Conservation (phyloP, 306 rosid species). For the Acmispon strigosus region DNA sequence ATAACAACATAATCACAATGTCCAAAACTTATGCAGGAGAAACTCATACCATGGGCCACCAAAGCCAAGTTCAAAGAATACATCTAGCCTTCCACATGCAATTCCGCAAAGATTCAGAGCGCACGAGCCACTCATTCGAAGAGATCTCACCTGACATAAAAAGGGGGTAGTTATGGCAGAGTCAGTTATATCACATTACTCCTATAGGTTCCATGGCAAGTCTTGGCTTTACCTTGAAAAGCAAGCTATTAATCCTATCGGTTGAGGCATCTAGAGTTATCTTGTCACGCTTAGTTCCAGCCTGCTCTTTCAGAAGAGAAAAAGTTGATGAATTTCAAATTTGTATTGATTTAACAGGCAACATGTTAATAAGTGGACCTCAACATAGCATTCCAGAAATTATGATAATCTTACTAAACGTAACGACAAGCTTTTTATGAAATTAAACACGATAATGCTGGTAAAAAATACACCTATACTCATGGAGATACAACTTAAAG, state of each 20-base stretch:
- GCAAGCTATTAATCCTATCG: constrained; percentile 66
- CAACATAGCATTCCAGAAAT: neutral
- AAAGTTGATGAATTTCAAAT: constrained; percentile 7
- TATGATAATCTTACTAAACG: neutral
- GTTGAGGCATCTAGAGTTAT: constrained; percentile 59
- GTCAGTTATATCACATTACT: constrained; percentile 14
- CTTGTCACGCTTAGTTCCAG: constrained; percentile 76
- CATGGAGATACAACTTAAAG: neutral
- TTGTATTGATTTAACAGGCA: constrained; percentile 7
- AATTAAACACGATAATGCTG: neutral
- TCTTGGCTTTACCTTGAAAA: constrained; percentile 60
- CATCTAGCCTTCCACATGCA: constrained; percentile 93
- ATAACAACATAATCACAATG: neutral
- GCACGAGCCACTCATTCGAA: constrained; percentile 88
- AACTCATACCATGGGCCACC: constrained; percentile 91
- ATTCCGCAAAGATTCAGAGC: constrained; percentile 95
- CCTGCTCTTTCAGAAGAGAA: constrained; percentile 50
- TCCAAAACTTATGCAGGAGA: constrained; percentile 1
- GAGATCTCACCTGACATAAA: constrained; percentile 77
- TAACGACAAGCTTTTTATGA: neutral
- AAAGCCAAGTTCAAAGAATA: constrained; percentile 60
- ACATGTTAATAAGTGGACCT: neutral
- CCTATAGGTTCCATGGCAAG: constrained; percentile 2
- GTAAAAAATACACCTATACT: neutral
- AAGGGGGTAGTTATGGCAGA: constrained; percentile 6